Evolutionary conservation across 179 eudicot genomes (phyloP), one percentile per base, ranked within the genome.

Genomic region (Patellifolia procumbens): DNA sequence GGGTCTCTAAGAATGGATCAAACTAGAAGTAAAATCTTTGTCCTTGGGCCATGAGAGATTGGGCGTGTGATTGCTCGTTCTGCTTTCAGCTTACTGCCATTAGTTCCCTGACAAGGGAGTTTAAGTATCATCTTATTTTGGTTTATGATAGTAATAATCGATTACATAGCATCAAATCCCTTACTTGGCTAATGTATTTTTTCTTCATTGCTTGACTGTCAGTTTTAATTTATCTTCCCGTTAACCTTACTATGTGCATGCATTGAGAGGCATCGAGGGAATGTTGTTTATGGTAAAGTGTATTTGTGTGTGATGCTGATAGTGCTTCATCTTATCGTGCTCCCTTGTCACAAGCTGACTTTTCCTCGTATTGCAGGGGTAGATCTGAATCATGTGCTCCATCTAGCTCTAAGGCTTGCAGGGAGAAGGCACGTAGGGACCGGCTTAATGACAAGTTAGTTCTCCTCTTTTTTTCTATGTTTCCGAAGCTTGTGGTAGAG

Each of bases 371-470:
- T 76, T 75, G 31, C 87, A 95, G 99, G 84, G 83, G 86, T 35
- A 93, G 97, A 81, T 77, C 95, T 34, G 97, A 95, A 77, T 74
- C 87, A 7, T 88, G 90, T 85, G 91, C 85, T 69, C 78, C 90
- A 45, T 87, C 97, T 73, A 91, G 90, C 86, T 89, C 97, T 68
- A 95, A 95, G 85, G 99, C 99, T 52, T 91, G 97, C 87, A 83
- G 99, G 83, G 99, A 95, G 87, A 95, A 95, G 87, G 85, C 87
- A 80, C 93, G 99, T 5, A 87, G 99, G 84, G 99, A 95, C 75
- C 90, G 85, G 75, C 92, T 95, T 39, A 95, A 95, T 74, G 99
- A 95, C 93, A 95, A 95, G 99, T 95, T 79, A 29, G 83, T 55
- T 55, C 32, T 28, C 17, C 32, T 39, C 46, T 16, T 76, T 9